These are phyloP conservation scores for Kluyveromyces siamensis DNA, from an alignment of 805 yeast species.

Conservation along the genomic window DNA sequence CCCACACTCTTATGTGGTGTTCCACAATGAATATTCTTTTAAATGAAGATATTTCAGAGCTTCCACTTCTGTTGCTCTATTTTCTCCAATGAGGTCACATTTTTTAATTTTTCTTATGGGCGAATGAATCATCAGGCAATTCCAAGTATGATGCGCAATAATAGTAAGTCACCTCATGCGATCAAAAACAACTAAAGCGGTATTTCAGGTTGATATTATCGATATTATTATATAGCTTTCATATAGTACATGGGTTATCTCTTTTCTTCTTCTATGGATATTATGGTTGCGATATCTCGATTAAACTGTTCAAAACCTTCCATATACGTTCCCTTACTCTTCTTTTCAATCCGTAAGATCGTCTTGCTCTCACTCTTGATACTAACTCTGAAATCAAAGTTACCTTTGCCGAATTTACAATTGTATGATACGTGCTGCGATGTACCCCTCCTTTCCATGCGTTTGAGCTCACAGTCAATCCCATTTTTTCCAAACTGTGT, in stretches of 20 bases:
- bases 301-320: constrained; percentile 18
- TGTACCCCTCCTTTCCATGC: constrained; percentile 11
- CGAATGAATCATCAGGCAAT: too few species aligned
- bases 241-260: not conserved
- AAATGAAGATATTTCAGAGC: too few species aligned
- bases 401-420: constrained; percentile 21
- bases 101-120: too few species aligned
- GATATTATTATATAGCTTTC: not conserved
- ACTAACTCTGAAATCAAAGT: constrained; percentile 21
- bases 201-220: too few species aligned
- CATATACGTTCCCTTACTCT: constrained; percentile 9
- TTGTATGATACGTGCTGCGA: constrained; percentile 21
- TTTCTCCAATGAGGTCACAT: too few species aligned
- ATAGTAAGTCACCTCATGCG: too few species aligned
- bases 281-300: constrained; percentile 13
- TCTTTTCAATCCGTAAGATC: constrained; percentile 16
- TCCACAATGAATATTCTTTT: too few species aligned
- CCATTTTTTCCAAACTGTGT: constrained; percentile 20
- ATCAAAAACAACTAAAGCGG: too few species aligned
- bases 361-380: constrained; percentile 12
- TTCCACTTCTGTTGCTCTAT: too few species aligned
- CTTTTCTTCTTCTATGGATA: constrained; percentile 6
- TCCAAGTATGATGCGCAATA: too few species aligned
- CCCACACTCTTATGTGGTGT: too few species aligned
- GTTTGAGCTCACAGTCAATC: constrained; percentile 18